These are phyloP conservation scores for Erigeron philadelphicus DNA, from an alignment of 140 eudicot genomes.

Conservation along the genomic window DNA sequence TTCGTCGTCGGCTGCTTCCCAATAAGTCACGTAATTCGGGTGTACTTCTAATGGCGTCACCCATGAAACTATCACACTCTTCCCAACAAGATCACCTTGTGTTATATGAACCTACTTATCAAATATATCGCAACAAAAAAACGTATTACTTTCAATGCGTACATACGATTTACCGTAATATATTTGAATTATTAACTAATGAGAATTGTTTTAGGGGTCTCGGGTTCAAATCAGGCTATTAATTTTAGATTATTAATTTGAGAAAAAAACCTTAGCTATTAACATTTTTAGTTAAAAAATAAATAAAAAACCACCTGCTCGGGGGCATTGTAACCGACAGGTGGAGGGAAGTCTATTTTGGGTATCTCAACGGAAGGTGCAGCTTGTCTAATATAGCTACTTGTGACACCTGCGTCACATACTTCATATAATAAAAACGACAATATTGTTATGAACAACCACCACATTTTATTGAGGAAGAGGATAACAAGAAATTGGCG, in stretches of 20 bases:
- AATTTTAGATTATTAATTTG: too few relatives aligned
- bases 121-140: neutral
- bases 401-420: slow-evolving; percentile 47
- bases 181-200: too few relatives aligned
- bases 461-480: slow-evolving; percentile 18
- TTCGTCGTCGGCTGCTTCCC: slow-evolving; percentile 31
- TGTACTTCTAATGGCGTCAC: slow-evolving; percentile 32
- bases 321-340: slow-evolving; percentile 55
- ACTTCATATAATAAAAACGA: slow-evolving; percentile 13
- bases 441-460: slow-evolving; percentile 8
- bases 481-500: neutral
- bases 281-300: too few relatives aligned
- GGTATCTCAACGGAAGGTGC: slow-evolving; percentile 48
- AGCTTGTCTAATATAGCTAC: slow-evolving; percentile 32
- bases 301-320: slow-evolving; percentile 45
- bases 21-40: slow-evolving; percentile 32
- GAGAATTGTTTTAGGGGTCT: too few relatives aligned
- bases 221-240: too few relatives aligned
- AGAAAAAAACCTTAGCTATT: too few relatives aligned
- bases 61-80: slow-evolving; percentile 40
- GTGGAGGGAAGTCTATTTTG: slow-evolving; percentile 31
- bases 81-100: slow-evolving; percentile 44
- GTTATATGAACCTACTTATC: slow-evolving; percentile 42
- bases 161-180: too few relatives aligned
- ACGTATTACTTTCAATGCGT: neutral